Evolutionary conservation across 306 rosid genomes (phyloP).

Genomic region (Dalbergia oliveri): DNA sequence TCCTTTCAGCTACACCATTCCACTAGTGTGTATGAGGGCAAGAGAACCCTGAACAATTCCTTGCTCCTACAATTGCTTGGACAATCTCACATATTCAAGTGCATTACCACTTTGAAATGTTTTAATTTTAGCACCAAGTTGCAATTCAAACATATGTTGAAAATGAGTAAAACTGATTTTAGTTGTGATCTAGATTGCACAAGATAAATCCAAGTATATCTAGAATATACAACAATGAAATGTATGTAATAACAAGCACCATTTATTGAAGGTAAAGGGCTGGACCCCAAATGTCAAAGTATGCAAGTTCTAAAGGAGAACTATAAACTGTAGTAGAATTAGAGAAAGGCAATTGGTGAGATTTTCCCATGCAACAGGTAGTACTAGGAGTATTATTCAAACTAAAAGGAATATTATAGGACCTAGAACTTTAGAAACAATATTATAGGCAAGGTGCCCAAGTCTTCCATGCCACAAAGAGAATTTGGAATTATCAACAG

Average conservation of each 20-base stretch:
- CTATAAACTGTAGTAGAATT: not conserved
- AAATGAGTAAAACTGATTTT: no score
- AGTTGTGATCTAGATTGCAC: no score
- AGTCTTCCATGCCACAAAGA: not conserved
- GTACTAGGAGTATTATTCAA: not conserved
- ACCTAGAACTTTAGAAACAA: no score
- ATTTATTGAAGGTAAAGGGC: not conserved
- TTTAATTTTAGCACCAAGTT: no score
- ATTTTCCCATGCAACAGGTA: not conserved
- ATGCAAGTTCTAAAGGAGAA: not conserved
- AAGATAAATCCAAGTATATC: no score
- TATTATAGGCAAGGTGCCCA: not conserved
- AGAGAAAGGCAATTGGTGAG: not conserved
- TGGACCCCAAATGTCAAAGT: not conserved
- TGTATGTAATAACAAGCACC: no score
- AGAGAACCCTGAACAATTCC: not conserved
- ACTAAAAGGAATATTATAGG: no score
- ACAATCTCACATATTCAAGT: no score
- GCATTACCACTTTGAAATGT: no score
- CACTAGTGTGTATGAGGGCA: not conserved
- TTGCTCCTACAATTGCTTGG: not conserved
- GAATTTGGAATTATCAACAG: no score
- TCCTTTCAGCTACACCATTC: not conserved
- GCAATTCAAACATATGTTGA: no score
- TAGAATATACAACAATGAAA: no score